Base-by-base conservation (phyloP, 2,329 filamentous ascomycete genomes). In the Epichloe sibirici region DNA sequence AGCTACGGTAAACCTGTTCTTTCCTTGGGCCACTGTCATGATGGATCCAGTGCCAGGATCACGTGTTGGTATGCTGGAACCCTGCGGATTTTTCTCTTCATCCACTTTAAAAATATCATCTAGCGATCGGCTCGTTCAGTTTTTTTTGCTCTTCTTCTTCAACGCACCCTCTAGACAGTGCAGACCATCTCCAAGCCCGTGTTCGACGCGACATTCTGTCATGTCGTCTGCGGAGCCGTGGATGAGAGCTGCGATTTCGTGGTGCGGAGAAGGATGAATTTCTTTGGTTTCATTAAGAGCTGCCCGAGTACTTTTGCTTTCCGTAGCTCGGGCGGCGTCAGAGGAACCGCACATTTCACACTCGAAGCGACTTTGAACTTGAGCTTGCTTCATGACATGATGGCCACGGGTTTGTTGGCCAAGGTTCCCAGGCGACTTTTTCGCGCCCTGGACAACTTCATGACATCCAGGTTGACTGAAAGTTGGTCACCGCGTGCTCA, bases 121-220 rank as follows among this genome's bases (percentile, higher is more conserved):
- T 4, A 0, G 3, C 8, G 8, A 31, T 25, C 25, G 37, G 39
- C 35, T 51, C 60, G 62, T 67, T 70, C 66, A 68, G 69, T 71
- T 68, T 68, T 3, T 54, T 70, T 71, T n/a, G n/a, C 68, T 64
- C 63, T 71, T 69, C 65, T 62, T 68, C 69, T 67, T 62, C 74
- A 81, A 85, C 83, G 85, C 85, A 79, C 77, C 84, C 83, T 78
- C 75, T 74, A 90, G 88, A 91, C 87, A 91, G 87, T 90, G 81
- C 86, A 85, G 79, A 77, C 77, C 83, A 83, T 82, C 76, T 78
- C 74, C 69, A 70, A 73, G 68, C 69, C 71, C 74, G 74, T 74
- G 69, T 74, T 69, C 40, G 68, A 74, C 71, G 69, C 74, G 76
- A 73, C 85, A 77, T 90, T 87, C 81, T 90, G 86, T 76, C 73